Conservation (phyloP, 2,329 filamentous ascomycete genomes). For the Clonostachys rhizophaga region DNA sequence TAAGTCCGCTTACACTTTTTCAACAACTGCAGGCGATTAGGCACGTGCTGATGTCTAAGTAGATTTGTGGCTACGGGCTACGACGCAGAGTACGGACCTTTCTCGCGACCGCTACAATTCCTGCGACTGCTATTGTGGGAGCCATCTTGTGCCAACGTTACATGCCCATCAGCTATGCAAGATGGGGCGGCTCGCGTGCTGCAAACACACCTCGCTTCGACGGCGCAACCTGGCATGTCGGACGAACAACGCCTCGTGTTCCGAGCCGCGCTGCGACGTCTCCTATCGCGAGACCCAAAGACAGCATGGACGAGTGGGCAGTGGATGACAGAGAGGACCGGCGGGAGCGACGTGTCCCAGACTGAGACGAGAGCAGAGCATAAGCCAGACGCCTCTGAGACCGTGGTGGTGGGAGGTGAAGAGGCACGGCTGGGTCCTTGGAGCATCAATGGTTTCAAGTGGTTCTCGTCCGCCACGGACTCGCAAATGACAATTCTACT, state of each 20-base stretch:
- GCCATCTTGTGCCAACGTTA: slow-evolving; percentile 53
- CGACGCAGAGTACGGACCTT: slow-evolving; percentile 36
- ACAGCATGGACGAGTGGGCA: slow-evolving; percentile 67
- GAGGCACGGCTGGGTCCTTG: slow-evolving; percentile 21
- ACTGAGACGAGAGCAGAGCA: slow-evolving; percentile 57
- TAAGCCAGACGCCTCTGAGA: slow-evolving; percentile 2
- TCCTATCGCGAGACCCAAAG: slow-evolving; percentile 44
- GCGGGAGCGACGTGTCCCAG: slow-evolving; percentile 64
- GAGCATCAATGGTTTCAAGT: slow-evolving; percentile 65
- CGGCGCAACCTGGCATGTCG: slow-evolving; percentile 16
- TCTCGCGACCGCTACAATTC: slow-evolving; percentile 56
- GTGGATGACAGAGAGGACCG: slow-evolving; percentile 72
- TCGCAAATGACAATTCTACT: slow-evolving; percentile 54
- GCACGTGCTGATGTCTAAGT: not conserved
- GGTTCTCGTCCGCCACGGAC: slow-evolving; percentile 29
- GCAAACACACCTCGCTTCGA: slow-evolving; percentile 31
- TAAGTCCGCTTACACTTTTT: not conserved
- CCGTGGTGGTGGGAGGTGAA: not conserved
- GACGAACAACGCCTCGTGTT: slow-evolving; percentile 34
- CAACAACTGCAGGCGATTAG: not conserved
- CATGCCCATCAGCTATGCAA: slow-evolving; percentile 64
- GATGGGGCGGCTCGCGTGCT: slow-evolving; percentile 55
- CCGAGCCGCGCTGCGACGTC: slow-evolving; percentile 43
- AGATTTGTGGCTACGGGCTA: slow-evolving; percentile 57
- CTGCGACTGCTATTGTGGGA: slow-evolving; percentile 53